These are phyloP conservation scores for Knufia petricola DNA, from an alignment of 2,329 filamentous ascomycete species.

Conservation along the genomic window DNA sequence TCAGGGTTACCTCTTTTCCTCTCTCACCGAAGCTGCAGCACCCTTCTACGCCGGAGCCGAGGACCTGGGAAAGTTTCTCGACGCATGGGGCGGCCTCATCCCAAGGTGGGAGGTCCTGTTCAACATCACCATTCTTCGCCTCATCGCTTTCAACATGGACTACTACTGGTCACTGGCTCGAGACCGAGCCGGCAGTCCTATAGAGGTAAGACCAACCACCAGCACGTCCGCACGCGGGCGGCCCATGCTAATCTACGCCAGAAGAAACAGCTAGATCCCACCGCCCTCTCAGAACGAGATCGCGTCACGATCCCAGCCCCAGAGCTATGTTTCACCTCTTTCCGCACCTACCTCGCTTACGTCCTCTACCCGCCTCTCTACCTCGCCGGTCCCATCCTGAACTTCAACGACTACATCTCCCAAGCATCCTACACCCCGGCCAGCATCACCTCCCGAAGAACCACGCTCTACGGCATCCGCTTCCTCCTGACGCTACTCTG, in stretches of 20 bases:
- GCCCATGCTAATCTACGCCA: constrained; percentile 54
- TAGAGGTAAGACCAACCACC: constrained; percentile 61
- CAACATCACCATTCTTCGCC: constrained; percentile 82
- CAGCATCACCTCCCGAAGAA: constrained; percentile 61
- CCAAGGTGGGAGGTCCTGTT: constrained; percentile 94
- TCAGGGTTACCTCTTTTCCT: constrained; percentile 63
- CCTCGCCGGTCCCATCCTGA: constrained; percentile 83
- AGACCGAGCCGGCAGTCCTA: constrained; percentile 47
- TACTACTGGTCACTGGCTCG: constrained; percentile 82
- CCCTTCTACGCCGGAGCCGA: constrained; percentile 37
- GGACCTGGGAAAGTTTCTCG: constrained; percentile 61
- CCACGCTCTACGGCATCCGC: constrained; percentile 69
- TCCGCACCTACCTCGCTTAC: constrained; percentile 84
- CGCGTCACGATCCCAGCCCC: constrained; percentile 68
- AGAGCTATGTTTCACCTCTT: constrained; percentile 56
- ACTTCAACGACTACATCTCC: constrained; percentile 95
- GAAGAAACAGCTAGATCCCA: constrained; percentile 94
- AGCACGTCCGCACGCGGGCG: constrained; percentile 25
- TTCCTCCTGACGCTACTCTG: constrained; percentile 69
- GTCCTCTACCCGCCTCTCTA: constrained; percentile 87
- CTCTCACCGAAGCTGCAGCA: constrained; percentile 48
- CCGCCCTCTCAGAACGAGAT: constrained; percentile 78
- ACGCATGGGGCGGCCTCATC: constrained; percentile 73
- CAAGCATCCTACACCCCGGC: constrained; percentile 66
- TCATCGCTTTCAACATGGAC: constrained; percentile 96